Evolutionary conservation across 2,329 filamentous ascomycete species (phyloP), one percentile per base, ranked within the genome.

Genomic region (Rutstroemia sp.): DNA sequence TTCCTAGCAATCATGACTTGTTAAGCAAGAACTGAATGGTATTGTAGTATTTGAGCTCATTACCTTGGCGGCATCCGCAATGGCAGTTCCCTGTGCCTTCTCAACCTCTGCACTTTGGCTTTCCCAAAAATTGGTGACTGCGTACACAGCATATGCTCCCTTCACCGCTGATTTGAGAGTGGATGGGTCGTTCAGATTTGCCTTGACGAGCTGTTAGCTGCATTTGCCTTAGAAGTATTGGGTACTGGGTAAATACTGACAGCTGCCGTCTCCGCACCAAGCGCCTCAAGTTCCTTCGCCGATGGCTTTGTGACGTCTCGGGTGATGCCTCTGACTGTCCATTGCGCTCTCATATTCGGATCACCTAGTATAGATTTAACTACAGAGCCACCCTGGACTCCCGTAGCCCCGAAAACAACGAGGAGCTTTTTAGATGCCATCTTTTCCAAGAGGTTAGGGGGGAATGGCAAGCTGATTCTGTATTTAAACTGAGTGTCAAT

Each of bases 341-440:
- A 79, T 34, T 61, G 67, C 1, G 73, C 67, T 48, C 61, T 61
- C 27, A 74, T 69, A n/a, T 63, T 65, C 2, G 76, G 64, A 68
- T 80, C 74, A 53, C 69, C 70, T 58, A 80, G 74, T 60, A 80
- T 77, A 7, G 72, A 70, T 25, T 73, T 74, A 38, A 74, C 75
- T n/a, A 81, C 77, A 4, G 76, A 76, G n/a, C 77, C 75, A 57
- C 78, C 78, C 58, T 81, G 77, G 57, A 73, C 75, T 40, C 75
- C 77, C 8, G 76, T 79, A 23, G 74, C 75, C 14, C 76, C 76
- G 48, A 78, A 68, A 5, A 79, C 72, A 21, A 72, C 72, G 42
- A 78, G 64, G 51, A 77, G 62, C 56, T 75, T 73, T 58, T 69
- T 68, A 36, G 60, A 30, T 46, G 67, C 56, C 65, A 68, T 68